Evolutionary conservation across 2,329 filamentous ascomycete genomes (phyloP).

Genomic region (Thelonectria olida): DNA sequence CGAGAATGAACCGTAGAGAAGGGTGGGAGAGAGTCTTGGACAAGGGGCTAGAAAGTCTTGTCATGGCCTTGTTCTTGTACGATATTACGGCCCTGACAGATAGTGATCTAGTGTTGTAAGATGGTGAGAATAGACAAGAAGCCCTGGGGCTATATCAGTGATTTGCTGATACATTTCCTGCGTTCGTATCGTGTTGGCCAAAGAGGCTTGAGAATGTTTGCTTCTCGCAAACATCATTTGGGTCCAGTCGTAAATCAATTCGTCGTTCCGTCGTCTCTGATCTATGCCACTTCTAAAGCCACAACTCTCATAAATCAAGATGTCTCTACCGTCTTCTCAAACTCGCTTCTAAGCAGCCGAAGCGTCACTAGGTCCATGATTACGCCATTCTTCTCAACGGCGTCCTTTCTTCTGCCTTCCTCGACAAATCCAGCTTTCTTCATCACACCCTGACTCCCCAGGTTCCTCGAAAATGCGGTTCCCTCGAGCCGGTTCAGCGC

Average conservation of each 20-base stretch:
- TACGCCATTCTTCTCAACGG: constrained; percentile 53
- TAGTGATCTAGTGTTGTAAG: constrained; percentile 20
- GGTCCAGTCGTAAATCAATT: too few relatives aligned
- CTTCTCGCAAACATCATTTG: too few relatives aligned
- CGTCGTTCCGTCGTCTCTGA: neutral
- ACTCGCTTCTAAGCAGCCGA: constrained; percentile 51
- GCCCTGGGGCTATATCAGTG: constrained; percentile 20
- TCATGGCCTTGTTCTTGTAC: constrained; percentile 26
- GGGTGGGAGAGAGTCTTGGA: constrained; percentile 22
- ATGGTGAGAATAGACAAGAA: constrained; percentile 27
- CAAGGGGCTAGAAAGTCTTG: constrained; percentile 10
- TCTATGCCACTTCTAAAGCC: neutral
- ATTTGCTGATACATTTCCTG: neutral
- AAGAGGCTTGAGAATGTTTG: neutral
- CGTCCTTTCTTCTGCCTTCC: constrained; percentile 55
- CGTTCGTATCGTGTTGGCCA: neutral
- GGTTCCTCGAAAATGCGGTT: constrained; percentile 48
- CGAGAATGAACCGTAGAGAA: constrained; percentile 24
- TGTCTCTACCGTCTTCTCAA: constrained; percentile 11
- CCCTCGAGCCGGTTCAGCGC: constrained; percentile 55
- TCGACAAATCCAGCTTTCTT: constrained; percentile 52
- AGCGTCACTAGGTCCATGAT: constrained; percentile 50
- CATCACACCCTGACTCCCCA: constrained; percentile 54
- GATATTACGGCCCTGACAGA: constrained; percentile 23
- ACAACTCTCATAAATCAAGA: neutral